Evolutionary conservation across 306 rosid genomes (phyloP).

Genomic region (Cicer pinnatifidum): DNA sequence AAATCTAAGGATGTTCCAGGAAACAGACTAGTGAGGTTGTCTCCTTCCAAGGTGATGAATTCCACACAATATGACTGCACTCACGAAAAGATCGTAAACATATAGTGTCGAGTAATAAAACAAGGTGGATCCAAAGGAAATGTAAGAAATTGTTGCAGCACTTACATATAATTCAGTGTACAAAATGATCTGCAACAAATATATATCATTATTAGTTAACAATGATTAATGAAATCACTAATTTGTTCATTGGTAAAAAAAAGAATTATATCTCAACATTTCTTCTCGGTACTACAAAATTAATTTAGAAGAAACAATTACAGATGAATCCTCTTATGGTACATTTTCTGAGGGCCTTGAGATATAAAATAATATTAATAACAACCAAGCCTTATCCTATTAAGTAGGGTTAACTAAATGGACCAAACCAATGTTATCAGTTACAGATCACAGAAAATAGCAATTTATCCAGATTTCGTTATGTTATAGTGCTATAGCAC

Average conservation of each 20-base stretch:
- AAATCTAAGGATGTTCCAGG: conserved; percentile 67
- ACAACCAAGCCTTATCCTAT: background rate
- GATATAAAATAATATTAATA: conserved; percentile 6
- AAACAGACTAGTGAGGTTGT: conserved; percentile 71
- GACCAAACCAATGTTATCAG: no score
- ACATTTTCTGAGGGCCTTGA: conserved; percentile 8
- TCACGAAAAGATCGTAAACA: conserved; percentile 28
- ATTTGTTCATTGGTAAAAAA: background rate
- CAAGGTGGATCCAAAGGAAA: background rate
- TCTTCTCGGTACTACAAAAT: conserved; percentile 7
- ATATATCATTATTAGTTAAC: conserved; percentile 30
- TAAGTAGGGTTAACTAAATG: no score
- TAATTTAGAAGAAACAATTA: background rate
- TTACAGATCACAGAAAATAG: no score
- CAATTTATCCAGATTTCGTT: no score
- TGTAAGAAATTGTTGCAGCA: conserved; percentile 22
- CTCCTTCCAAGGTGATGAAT: conserved; percentile 84
- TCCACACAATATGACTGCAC: conserved; percentile 80
- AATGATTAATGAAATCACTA: conserved; percentile 27
- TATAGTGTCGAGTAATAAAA: conserved; percentile 7
- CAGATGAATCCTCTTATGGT: background rate
- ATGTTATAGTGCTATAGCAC: no score
- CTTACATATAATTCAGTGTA: conserved; percentile 86
- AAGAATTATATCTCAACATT: conserved; percentile 5
- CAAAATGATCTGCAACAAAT: conserved; percentile 67